phyloP scores from a whole-genome alignment of 192 early-diverging fungal genomes.

The Entomortierella chlamydospora region DNA sequence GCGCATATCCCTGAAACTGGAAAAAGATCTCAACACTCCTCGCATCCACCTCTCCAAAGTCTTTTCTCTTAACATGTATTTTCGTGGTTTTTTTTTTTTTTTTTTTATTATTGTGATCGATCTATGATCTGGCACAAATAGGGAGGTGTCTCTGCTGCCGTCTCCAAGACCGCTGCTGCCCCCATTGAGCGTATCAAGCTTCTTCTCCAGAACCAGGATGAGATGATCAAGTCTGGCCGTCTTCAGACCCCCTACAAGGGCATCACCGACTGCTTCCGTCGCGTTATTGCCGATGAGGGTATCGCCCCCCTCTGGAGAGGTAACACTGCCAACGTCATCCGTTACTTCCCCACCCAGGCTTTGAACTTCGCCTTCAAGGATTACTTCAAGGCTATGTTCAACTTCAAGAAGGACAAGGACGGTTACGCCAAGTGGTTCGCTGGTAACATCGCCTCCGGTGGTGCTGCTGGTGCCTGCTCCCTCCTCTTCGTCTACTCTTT shows the following conservation, averaged over 20 bases:
- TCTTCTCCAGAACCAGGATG: slow-evolving; percentile 94
- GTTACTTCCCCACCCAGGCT: slow-evolving; percentile 99
- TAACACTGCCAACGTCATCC: slow-evolving; percentile 96
- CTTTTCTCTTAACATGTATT: slow-evolving; percentile 53
- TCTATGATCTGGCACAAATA: slow-evolving; percentile 52
- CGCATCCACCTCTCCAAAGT: slow-evolving; percentile 82
- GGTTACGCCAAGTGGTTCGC: slow-evolving; percentile 91
- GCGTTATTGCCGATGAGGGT: slow-evolving; percentile 92
- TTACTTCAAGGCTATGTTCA: slow-evolving; percentile 98
- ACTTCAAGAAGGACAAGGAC: slow-evolving; percentile 80
- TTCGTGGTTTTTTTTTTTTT: neutral
- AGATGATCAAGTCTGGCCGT: slow-evolving; percentile 86
- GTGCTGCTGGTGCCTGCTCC: slow-evolving; percentile 82
- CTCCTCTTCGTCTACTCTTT: slow-evolving; percentile 95
- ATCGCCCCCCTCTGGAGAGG: slow-evolving; percentile 86
- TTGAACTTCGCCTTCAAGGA: slow-evolving; percentile 99
- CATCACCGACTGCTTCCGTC: slow-evolving; percentile 92
- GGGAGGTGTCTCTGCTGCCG: slow-evolving; percentile 96
- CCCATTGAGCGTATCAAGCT: slow-evolving; percentile 99
- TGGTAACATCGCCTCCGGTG: slow-evolving; percentile 96
- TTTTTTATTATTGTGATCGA: neutral
- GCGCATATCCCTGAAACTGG: neutral
- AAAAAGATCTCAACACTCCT: slow-evolving; percentile 90
- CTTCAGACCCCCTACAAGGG: slow-evolving; percentile 90
- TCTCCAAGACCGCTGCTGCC: slow-evolving; percentile 98